These are phyloP conservation scores for Sanghuangporus sanghuang DNA, from an alignment of 1,284 basidiomycete species.

Conservation along the genomic window DNA sequence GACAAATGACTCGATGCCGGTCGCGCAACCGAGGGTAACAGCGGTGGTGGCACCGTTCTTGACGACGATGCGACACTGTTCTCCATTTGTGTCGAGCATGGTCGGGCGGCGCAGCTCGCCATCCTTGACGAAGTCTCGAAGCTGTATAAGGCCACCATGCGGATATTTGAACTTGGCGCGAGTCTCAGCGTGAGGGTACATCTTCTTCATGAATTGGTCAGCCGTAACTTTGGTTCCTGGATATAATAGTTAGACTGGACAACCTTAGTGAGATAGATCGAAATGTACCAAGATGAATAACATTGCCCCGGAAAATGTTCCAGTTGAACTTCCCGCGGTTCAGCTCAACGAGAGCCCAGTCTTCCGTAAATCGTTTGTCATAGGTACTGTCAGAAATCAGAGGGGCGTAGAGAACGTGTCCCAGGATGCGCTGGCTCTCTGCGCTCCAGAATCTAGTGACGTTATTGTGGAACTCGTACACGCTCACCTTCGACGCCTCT, in stretches of 20 bases:
- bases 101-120: constrained; percentile 17
- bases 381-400: constrained; percentile 23
- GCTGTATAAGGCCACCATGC: constrained; percentile 11
- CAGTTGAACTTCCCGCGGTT: constrained; percentile 21
- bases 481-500: constrained; percentile 18
- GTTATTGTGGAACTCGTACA: constrained; percentile 18
- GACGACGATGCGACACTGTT: constrained; percentile 26
- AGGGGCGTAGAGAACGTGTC: constrained; percentile 28
- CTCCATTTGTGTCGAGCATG: constrained; percentile 18
- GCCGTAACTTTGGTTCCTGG: constrained; percentile 24
- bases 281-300: constrained; percentile 19
- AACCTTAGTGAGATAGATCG: constrained; percentile 14
- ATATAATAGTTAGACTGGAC: constrained; percentile 4
- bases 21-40: constrained; percentile 30
- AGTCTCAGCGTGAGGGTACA: constrained; percentile 19
- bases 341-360: constrained; percentile 28
- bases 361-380: constrained; percentile 23
- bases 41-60: constrained; percentile 29
- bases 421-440: constrained; percentile 25
- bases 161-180: constrained; percentile 21
- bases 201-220: constrained; percentile 21
- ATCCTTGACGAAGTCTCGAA: constrained; percentile 18
- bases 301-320: constrained; percentile 16
- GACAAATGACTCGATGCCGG: constrained; percentile 26
- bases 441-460: constrained; percentile 11